Conservation (phyloP, 2,329 filamentous ascomycete genomes). For the Xylaria sp. region DNA sequence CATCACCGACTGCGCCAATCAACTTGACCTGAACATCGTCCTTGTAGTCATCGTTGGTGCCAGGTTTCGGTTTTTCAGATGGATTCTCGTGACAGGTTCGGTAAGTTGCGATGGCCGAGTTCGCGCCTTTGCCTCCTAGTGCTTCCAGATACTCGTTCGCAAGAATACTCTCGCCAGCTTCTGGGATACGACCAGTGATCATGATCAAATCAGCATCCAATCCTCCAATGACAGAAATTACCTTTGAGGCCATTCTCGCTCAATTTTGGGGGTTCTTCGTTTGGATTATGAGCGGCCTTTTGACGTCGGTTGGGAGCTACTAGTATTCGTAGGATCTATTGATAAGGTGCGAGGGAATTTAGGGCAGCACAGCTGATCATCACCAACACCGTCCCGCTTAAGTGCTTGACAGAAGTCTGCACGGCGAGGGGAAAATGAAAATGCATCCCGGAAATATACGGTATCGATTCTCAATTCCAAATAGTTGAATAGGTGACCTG, state of each 20-base stretch:
- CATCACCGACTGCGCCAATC: not conserved
- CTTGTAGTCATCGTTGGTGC: not conserved
- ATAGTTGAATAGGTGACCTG: too few relatives aligned
- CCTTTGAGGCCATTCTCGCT: not conserved
- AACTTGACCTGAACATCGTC: not conserved
- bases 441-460: too few relatives aligned
- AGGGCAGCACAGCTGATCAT: too few relatives aligned
- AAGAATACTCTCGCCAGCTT: not conserved
- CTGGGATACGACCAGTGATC: not conserved
- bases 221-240: not conserved
- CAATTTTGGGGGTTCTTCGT: not conserved
- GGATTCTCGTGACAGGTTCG: not conserved
- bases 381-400: too few relatives aligned
- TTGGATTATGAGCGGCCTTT: not conserved
- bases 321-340: not conserved
- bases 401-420: too few relatives aligned
- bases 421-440: too few relatives aligned
- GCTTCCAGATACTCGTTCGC: not conserved
- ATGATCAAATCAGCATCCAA: not conserved
- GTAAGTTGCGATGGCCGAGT: not conserved
- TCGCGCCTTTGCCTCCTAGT: not conserved
- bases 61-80: not conserved
- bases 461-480: too few relatives aligned
- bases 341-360: too few relatives aligned
- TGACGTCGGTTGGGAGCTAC: not conserved